phyloP scores from a whole-genome alignment of 441 rosid genomes.

The Jatropha multifida region DNA sequence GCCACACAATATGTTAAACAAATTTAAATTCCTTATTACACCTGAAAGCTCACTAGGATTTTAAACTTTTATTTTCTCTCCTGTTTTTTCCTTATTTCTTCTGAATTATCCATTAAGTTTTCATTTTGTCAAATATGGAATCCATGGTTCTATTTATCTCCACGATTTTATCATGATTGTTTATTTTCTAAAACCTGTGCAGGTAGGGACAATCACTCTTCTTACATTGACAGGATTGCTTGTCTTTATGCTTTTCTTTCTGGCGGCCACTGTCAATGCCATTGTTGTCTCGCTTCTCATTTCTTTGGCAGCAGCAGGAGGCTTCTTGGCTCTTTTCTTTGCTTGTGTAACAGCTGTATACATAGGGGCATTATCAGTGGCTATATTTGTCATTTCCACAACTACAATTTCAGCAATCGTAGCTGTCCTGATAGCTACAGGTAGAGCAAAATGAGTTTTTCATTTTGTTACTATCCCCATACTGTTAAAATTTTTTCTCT shows the following conservation, averaged over 20 bases:
- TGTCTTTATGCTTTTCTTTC: slow-evolving; percentile 71
- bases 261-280: slow-evolving; percentile 80
- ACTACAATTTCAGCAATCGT: slow-evolving; percentile 60
- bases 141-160: background rate
- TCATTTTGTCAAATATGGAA: background rate
- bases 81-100: background rate
- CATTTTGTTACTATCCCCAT: background rate
- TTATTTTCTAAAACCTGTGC: slow-evolving; percentile 27
- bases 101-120: slow-evolving; percentile 2
- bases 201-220: slow-evolving; percentile 75
- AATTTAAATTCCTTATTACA: background rate
- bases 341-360: slow-evolving; percentile 67
- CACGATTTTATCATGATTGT: background rate
- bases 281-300: slow-evolving; percentile 68
- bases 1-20: background rate
- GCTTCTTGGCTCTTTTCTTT: slow-evolving; percentile 80
- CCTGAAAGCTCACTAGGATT: background rate
- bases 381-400: slow-evolving; percentile 66
- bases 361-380: slow-evolving; percentile 74
- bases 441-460: slow-evolving; percentile 31
- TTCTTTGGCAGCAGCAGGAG: slow-evolving; percentile 84
- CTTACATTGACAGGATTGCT: slow-evolving; percentile 70
- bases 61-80: background rate
- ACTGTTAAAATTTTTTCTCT: background rate
- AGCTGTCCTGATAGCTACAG: slow-evolving; percentile 69